Conservation (phyloP, 768 basidiomycete genomes). For the Mycena pura region DNA sequence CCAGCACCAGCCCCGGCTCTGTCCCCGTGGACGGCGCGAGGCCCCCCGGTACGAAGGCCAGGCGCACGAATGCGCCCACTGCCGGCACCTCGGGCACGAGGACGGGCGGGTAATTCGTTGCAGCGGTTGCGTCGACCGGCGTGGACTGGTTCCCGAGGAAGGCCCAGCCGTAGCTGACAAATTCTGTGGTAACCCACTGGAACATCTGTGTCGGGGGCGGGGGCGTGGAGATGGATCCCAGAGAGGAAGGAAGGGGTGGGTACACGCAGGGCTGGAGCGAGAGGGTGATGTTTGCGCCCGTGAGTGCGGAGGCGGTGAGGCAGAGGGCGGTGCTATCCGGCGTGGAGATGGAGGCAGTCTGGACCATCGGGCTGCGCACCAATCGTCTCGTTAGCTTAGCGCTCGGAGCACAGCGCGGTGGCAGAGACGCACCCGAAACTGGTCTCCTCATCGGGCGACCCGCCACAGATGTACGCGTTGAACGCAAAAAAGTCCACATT, state of each 20-base stretch:
- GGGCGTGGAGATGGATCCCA: not conserved
- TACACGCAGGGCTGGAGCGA: slow-evolving; percentile 12
- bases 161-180: slow-evolving; percentile 2
- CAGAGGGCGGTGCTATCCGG: not conserved
- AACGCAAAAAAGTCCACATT: not conserved
- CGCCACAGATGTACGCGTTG: not conserved
- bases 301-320: slow-evolving; percentile 4
- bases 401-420: not conserved
- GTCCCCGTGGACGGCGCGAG: slow-evolving; percentile 7
- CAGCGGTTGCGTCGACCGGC: not conserved
- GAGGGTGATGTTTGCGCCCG: slow-evolving; percentile 1
- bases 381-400: no score
- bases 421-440: not conserved
- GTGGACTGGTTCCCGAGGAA: not conserved
- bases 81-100: not conserved
- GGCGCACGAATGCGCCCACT: slow-evolving; percentile 4
- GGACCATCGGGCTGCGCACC: not conserved
- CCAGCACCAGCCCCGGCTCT: not conserved
- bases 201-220: not conserved
- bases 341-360: not conserved
- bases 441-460: not conserved
- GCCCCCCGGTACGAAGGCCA: not conserved
- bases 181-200: not conserved
- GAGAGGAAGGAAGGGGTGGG: not conserved
- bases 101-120: slow-evolving; percentile 2